Percentiles rank a stretch among this genome's conserved stretches.
phyloP scores from a whole-genome alignment of 305 asterid genomes.

The Solanum hybrid region DNA sequence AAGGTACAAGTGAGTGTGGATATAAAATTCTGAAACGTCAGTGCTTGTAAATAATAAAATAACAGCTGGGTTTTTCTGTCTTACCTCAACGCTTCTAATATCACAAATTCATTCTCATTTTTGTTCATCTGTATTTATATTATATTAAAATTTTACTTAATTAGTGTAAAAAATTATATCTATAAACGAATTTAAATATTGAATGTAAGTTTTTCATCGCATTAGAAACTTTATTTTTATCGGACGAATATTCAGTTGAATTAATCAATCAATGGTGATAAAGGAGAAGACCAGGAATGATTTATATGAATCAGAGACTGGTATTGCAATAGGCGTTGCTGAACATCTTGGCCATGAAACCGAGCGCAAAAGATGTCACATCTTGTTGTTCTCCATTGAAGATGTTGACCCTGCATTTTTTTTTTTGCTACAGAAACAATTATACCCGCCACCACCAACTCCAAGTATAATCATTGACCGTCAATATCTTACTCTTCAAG shows the following conservation, averaged over 20 bases:
- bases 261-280: neutral
- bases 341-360: neutral
- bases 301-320: neutral
- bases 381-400: neutral
- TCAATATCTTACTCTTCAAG: neutral
- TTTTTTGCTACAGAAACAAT: neutral
- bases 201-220: neutral
- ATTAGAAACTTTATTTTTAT: neutral
- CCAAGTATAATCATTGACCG: neutral
- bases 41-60: conserved; percentile 14
- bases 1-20: conserved; percentile 8
- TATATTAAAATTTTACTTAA: neutral
- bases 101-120: too few relatives aligned
- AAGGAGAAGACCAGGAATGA: neutral
- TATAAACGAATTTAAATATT: neutral
- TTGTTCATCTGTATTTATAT: neutral
- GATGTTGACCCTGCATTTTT: neutral
- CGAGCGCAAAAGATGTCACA: neutral
- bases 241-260: neutral
- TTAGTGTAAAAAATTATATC: neutral
- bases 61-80: conserved; percentile 8
- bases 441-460: neutral
- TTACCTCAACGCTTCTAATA: neutral
- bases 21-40: conserved; percentile 7
- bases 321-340: neutral